Evolutionary conservation across 2,329 filamentous ascomycete genomes (phyloP), one percentile per base, ranked within the genome.

Genomic region (Claviceps arundinis): DNA sequence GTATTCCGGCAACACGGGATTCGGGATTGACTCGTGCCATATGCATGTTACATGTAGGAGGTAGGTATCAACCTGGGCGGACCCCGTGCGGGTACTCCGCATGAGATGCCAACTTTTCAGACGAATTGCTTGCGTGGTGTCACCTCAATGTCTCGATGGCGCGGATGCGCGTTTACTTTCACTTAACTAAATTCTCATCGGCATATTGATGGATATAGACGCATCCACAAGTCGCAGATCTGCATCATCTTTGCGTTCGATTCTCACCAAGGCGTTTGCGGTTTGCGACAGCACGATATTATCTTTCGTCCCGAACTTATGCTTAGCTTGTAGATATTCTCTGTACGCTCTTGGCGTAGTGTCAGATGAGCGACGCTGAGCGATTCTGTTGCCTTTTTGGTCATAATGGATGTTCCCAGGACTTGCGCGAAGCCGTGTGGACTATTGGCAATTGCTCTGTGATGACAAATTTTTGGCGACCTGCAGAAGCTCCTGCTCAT

Each of bases 231-330:
- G 2, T 37, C 9, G 11, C 41, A 4, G 13, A 42, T 11, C 17
- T 19, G 40, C 7, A 14, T 22, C n/a, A 14, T 2, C 19, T 48
- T 11, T 43, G 50, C n/a, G 53, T 47, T 17, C 50, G 47, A 22
- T 45, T 47, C 41, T 48, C 47, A 16, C 53, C 43, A 47, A 56
- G 55, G 46, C 46, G 51, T 51, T 57, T 57, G 50, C 44, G 40
- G 24, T 37, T 42, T 17, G 9, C 46, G 42, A 16, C 5, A 30
- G 16, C 19, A 22, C 19, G 26, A 37, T 6, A 9, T 5, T 14
- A 17, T 6, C n/a, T 22, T 26, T 13, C 11, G 7, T 22, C 22
- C 8, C 19, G 22, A 26, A 13, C 0, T 22, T 22, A 8, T 6
- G n/a, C n/a, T 41, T 41, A 3, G 14, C 34, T 19, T 16, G 4